phyloP scores from a whole-genome alignment of 345 rosid genomes.

The Bruguiera parviflora region DNA sequence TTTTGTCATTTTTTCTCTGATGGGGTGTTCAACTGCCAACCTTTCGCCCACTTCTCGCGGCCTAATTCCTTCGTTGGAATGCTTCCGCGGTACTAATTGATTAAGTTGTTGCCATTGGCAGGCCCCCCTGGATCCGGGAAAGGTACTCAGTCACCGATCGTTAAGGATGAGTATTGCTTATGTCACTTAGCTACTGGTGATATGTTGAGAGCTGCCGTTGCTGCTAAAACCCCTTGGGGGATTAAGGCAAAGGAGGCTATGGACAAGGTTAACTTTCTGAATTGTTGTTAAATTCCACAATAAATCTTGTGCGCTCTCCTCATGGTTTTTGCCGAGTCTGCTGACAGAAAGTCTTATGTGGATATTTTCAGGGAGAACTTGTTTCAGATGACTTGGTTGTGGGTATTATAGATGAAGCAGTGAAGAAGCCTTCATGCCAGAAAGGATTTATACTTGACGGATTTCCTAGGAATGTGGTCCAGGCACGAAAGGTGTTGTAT shows the following conservation, averaged over 20 bases:
- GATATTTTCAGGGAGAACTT: constrained; percentile 66
- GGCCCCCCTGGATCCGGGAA: constrained; percentile 99
- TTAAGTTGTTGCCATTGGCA: constrained; percentile 21
- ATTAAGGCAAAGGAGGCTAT: constrained; percentile 94
- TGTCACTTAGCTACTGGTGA: constrained; percentile 99
- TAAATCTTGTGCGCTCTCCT: background rate
- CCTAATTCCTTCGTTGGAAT: background rate
- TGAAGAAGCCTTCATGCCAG: constrained; percentile 85
- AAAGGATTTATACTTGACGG: constrained; percentile 98
- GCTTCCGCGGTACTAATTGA: background rate
- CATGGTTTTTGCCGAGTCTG: background rate
- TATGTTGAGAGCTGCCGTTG: constrained; percentile 96
- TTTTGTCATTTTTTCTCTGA: too few species aligned
- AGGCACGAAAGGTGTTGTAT: constrained; percentile 74
- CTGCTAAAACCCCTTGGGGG: constrained; percentile 93
- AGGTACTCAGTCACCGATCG: constrained; percentile 94
- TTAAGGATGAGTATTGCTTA: constrained; percentile 89
- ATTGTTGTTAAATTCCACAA: background rate
- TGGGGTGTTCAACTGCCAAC: too few species aligned
- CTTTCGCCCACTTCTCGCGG: background rate
- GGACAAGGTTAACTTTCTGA: constrained; percentile 61
- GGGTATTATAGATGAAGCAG: constrained; percentile 92
- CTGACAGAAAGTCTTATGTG: constrained; percentile 14
- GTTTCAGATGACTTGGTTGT: constrained; percentile 95
- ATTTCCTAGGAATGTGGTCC: constrained; percentile 84